phyloP scores from a whole-genome alignment of 768 basidiomycete species.

The Nidula microcarpa region DNA sequence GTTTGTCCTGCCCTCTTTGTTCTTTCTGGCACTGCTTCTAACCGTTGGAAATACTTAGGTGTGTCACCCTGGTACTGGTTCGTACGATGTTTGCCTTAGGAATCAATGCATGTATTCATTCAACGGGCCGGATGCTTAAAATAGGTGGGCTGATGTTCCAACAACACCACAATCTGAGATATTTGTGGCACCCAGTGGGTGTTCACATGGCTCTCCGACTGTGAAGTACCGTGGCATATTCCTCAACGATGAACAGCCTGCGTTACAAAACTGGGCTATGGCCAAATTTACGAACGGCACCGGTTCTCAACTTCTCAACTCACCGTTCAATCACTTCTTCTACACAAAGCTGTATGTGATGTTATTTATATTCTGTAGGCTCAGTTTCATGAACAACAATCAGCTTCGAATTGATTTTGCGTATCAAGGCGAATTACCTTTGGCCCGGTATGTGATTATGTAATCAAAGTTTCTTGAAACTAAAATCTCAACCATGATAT shows the following conservation, averaged over 20 bases:
- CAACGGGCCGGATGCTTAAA: constrained; percentile 6
- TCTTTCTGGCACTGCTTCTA: constrained; percentile 4
- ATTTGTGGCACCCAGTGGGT: constrained; percentile 40
- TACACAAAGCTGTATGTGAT: constrained; percentile 48
- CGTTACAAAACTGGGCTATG: constrained; percentile 67
- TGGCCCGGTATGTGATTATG: constrained; percentile 52
- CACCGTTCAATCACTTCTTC: constrained; percentile 63
- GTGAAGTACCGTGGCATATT: constrained; percentile 74
- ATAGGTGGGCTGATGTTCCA: constrained; percentile 80
- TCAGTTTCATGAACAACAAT: background rate
- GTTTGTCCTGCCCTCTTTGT: constrained; percentile 13
- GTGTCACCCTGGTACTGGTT: constrained; percentile 72
- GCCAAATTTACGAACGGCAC: constrained; percentile 68
- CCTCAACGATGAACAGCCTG: constrained; percentile 76
- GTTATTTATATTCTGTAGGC: background rate
- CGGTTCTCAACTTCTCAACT: constrained; percentile 40
- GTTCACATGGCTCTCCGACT: constrained; percentile 58
- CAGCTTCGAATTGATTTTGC: constrained; percentile 64
- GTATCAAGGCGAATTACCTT: constrained; percentile 66
- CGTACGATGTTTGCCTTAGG: constrained; percentile 9
- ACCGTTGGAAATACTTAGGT: constrained; percentile 27
- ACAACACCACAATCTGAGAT: constrained; percentile 45
- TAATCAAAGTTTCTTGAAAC: background rate
- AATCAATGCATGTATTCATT: background rate
- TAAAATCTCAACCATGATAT: background rate